Evolutionary conservation across 257 asterid genomes (phyloP), one percentile per base, ranked within the genome.

Genomic region (Oldenlandia corymbosa): DNA sequence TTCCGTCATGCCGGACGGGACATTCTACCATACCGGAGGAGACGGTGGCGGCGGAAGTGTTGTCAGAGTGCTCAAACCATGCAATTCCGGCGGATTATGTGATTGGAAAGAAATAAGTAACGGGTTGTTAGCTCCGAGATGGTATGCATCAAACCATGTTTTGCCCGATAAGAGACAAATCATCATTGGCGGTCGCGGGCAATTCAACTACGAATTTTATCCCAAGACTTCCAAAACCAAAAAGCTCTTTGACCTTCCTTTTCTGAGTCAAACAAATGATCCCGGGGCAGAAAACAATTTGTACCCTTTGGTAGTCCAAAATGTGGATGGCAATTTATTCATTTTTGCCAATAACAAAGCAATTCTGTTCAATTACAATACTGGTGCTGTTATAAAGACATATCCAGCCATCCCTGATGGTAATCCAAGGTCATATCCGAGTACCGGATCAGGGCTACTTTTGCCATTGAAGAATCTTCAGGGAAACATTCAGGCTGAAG

Each of bases 81-180:
- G 82, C 45, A 20, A 1, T 6, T 49, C 55, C 4, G 60, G 42
- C 4, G 50, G n/a, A 2, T 52, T 20, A 0, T 79, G 88, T 30
- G 85, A 77, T 10, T 78, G 84, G 82, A 14, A 39, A 9, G 84
- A 81, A 39, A 34, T 60, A 0, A 3, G 13, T 0, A 11, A 10
- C 1, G 71, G 57, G 0, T 54, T 81, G 0, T 6, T 23, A 0
- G 68, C 45, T 31, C n/a, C 66, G 4, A 73, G 84, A 18, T 82
- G 87, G 84, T 82, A 82, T 7, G 69, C 87, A 0, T 74, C 84
- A 14, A 82, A 76, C 65, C 87, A 79, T 28, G 46, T 72, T 3
- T 55, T 82, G 21, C 84, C 83, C 0, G 81, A 77, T 21, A 77
- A 72, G 10, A 26, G 72, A 4, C 79, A 75, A 49, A 79, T 82